Evolutionary conservation across 2,329 filamentous ascomycete species (phyloP).

Genomic region (Exophiala viscosa): DNA sequence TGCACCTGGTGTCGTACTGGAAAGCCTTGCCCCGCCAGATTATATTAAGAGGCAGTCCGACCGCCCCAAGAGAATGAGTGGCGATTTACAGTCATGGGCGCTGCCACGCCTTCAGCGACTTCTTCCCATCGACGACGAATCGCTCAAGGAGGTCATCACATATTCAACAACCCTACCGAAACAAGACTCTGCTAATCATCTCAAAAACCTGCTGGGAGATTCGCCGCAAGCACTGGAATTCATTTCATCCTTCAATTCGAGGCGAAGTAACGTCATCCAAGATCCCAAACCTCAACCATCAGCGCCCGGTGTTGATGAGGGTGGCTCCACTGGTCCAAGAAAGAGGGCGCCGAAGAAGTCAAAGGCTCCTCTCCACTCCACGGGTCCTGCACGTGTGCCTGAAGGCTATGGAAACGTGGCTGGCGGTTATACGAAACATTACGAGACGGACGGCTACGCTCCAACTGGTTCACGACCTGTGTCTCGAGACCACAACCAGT

Average conservation of each 20-base stretch:
- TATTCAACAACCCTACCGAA: slow-evolving; percentile 76
- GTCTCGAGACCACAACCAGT: slow-evolving; percentile 44
- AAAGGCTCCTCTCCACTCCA: slow-evolving; percentile 58
- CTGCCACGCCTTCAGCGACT: slow-evolving; percentile 71
- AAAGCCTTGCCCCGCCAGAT: too few relatives aligned
- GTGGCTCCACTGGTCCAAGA: slow-evolving; percentile 27
- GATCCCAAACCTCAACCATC: background rate
- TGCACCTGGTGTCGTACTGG: too few relatives aligned
- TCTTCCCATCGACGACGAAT: slow-evolving; percentile 78
- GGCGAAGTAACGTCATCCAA: slow-evolving; percentile 41
- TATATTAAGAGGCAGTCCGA: too few relatives aligned
- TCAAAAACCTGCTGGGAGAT: slow-evolving; percentile 84
- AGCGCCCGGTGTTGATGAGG: background rate
- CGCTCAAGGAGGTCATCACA: slow-evolving; percentile 76
- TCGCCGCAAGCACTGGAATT: slow-evolving; percentile 71
- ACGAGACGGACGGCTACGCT: slow-evolving; percentile 34
- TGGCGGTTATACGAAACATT: slow-evolving; percentile 73
- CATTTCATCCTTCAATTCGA: slow-evolving; percentile 70
- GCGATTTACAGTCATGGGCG: slow-evolving; percentile 53
- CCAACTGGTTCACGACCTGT: slow-evolving; percentile 48
- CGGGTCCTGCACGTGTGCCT: slow-evolving; percentile 59
- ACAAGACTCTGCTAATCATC: slow-evolving; percentile 73
- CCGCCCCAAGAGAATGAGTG: slow-evolving; percentile 32
- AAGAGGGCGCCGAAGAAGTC: slow-evolving; percentile 55
- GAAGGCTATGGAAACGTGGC: slow-evolving; percentile 61